A percentile compares a stretch with the other conserved stretches of the same genome.
Evolutionary conservation across 2,329 filamentous ascomycete species (phyloP).

Genomic region (Drechslera avenae): DNA sequence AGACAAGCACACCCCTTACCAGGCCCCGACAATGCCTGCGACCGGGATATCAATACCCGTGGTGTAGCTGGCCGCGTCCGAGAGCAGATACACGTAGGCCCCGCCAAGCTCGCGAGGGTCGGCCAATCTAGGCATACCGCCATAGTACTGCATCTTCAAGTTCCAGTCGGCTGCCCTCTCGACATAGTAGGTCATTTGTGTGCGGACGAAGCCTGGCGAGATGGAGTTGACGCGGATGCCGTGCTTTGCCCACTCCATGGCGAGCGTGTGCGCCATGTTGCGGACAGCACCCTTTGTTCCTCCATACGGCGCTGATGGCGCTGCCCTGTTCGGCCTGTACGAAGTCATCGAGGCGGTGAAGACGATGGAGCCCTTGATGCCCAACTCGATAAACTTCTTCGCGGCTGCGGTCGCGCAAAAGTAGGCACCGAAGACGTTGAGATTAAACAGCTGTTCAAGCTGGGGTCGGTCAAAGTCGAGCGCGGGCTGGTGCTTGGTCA

Average conservation of each 20-base stretch:
- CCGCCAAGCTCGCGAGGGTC: slow-evolving; percentile 58
- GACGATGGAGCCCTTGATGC: slow-evolving; percentile 55
- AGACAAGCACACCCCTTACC: slow-evolving; percentile 29
- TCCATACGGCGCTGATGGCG: slow-evolving; percentile 57
- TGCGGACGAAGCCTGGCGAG: slow-evolving; percentile 87
- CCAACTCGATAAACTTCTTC: slow-evolving; percentile 52
- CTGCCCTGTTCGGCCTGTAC: slow-evolving; percentile 57
- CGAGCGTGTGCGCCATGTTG: slow-evolving; percentile 62
- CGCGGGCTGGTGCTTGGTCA: slow-evolving; percentile 59
- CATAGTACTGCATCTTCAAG: slow-evolving; percentile 60
- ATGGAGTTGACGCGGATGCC: slow-evolving; percentile 83
- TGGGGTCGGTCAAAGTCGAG: slow-evolving; percentile 58
- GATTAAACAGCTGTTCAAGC: slow-evolving; percentile 54
- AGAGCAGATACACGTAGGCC: slow-evolving; percentile 56
- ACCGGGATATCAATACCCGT: slow-evolving; percentile 58
- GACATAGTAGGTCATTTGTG: slow-evolving; percentile 60
- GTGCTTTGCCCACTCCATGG: slow-evolving; percentile 83
- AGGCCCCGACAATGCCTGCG: slow-evolving; percentile 55
- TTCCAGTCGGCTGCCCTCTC: slow-evolving; percentile 58
- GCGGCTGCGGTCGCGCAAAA: slow-evolving; percentile 55
- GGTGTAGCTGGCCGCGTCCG: slow-evolving; percentile 55
- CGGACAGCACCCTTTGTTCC: slow-evolving; percentile 52
- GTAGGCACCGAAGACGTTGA: slow-evolving; percentile 57
- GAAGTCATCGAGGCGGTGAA: slow-evolving; percentile 59
- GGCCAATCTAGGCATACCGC: slow-evolving; percentile 58